Evolutionary conservation across 768 basidiomycete genomes (phyloP), one percentile per base, ranked within the genome.

Genomic region (Vararia minispora): DNA sequence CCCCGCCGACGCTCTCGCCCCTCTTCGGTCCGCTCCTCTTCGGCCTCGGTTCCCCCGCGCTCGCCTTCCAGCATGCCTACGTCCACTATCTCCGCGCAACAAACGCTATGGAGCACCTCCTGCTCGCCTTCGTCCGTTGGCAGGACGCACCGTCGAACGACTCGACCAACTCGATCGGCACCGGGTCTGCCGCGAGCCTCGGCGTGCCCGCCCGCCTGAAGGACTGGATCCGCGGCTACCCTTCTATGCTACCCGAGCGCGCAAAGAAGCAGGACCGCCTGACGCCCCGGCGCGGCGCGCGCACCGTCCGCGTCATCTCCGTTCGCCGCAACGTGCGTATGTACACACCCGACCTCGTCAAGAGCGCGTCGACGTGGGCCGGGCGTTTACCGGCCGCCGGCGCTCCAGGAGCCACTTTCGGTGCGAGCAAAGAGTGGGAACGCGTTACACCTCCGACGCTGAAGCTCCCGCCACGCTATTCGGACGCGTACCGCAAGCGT

Each of bases 181-280:
- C 60, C 10, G 74, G 71, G 40, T 69, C 74, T 4, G 63, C 74
- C 3, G 63, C 75, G 6, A 68, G 49, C 2, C 46, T 79, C 4
- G 76, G 79, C 2, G 74, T 90, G 7, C 94, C 92, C 2, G 73
- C 76, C 11, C 76, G 86, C n/a, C 76, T 95, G 44, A 82, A 84
- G 51, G 79, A 86, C 48, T 92, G 89, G 87, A 83, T 94, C 45
- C 73, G 82, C 43, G 85, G 85, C 3, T 95, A 97, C 52, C 89
- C 90, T 0, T 57, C 76, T 7, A 87, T 79, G 71, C 63, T 94
- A 4, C 74, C 85, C 1, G 62, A 66, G 33, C 66, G 84, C 24
- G 71, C 60, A 37, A 67, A 69, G 47, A 61, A 60, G 33, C 60
- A 68, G 21, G 60, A 63, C 3, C 71, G 67, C 12, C 73, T 75